These are phyloP conservation scores for Candida pini DNA, from an alignment of 805 yeast genomes.

Conservation along the genomic window DNA sequence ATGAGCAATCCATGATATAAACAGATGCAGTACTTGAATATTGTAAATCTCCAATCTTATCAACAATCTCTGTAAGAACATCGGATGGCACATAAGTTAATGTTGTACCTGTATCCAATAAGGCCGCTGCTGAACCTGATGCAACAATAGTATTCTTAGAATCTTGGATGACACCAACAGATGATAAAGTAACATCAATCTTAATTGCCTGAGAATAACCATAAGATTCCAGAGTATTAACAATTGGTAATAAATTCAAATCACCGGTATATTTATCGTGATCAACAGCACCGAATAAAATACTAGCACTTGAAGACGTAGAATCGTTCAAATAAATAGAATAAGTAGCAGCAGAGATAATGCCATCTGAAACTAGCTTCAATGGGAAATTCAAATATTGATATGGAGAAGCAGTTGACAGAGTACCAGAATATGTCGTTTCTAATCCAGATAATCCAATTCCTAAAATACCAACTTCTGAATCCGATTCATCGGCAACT, in stretches of 20 bases:
- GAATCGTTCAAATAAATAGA: constrained; percentile 53
- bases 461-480: constrained; percentile 67
- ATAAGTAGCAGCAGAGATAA: constrained; percentile 50
- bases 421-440: constrained; percentile 40
- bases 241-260: constrained; percentile 44
- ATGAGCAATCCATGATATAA: constrained; percentile 41
- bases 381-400: constrained; percentile 64
- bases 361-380: constrained; percentile 51
- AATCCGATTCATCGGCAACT: constrained; percentile 59
- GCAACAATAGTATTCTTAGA: constrained; percentile 19
- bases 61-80: constrained; percentile 21
- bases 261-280: constrained; percentile 53
- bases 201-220: constrained; percentile 38
- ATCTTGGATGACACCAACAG: constrained; percentile 24
- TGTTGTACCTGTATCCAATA: constrained; percentile 59
- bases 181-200: constrained; percentile 43
- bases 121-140: constrained; percentile 30
- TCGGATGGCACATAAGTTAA: constrained; percentile 38
- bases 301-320: constrained; percentile 40
- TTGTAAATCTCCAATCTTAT: constrained; percentile 31
- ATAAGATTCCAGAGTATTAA: constrained; percentile 33
- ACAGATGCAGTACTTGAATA: constrained; percentile 38
- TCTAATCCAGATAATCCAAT: constrained; percentile 70
- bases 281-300: constrained; percentile 72
- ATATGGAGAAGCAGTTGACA: constrained; percentile 20